Evolutionary conservation across 441 rosid species (phyloP).

Genomic region (Euphorbia celastroides): DNA sequence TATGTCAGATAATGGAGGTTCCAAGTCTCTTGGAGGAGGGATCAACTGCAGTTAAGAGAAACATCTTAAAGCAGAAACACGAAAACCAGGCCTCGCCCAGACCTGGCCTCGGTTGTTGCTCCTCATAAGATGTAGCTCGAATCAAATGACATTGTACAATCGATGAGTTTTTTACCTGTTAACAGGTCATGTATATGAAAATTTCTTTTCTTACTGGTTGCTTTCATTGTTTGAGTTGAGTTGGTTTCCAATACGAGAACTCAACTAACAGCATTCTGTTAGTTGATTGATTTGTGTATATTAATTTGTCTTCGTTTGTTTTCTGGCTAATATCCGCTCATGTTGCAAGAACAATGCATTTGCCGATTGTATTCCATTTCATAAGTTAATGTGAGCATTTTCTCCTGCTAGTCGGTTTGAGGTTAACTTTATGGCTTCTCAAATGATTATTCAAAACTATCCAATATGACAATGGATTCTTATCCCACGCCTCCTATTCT

Average conservation of each 20-base stretch:
- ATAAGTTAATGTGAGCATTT: not conserved
- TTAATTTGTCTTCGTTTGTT: conserved; percentile 19
- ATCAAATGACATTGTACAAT: conserved; percentile 10
- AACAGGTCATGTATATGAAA: conserved; percentile 29
- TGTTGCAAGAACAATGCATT: conserved; percentile 11
- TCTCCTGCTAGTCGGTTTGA: too few relatives aligned
- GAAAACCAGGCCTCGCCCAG: conserved; percentile 32
- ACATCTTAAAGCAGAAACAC: conserved; percentile 61
- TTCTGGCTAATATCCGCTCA: conserved; percentile 14
- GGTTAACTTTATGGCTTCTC: too few relatives aligned
- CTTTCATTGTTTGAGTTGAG: conserved; percentile 12
- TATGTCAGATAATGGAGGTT: conserved; percentile 86
- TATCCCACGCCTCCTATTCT: too few relatives aligned
- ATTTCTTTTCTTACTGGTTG: conserved; percentile 24
- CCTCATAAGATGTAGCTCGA: conserved; percentile 15
- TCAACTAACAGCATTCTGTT: conserved; percentile 20
- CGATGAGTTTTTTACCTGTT: conserved; percentile 6
- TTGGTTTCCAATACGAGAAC: conserved; percentile 16
- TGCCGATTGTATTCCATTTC: conserved; percentile 18
- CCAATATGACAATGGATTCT: too few relatives aligned
- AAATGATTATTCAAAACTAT: too few relatives aligned
- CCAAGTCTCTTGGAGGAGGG: conserved; percentile 94
- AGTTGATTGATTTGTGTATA: conserved; percentile 27
- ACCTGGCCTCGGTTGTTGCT: conserved; percentile 41
- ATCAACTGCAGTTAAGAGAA: conserved; percentile 49